Conservation (phyloP, 2,329 filamentous ascomycete genomes). For the Colletotrichum sp. region DNA sequence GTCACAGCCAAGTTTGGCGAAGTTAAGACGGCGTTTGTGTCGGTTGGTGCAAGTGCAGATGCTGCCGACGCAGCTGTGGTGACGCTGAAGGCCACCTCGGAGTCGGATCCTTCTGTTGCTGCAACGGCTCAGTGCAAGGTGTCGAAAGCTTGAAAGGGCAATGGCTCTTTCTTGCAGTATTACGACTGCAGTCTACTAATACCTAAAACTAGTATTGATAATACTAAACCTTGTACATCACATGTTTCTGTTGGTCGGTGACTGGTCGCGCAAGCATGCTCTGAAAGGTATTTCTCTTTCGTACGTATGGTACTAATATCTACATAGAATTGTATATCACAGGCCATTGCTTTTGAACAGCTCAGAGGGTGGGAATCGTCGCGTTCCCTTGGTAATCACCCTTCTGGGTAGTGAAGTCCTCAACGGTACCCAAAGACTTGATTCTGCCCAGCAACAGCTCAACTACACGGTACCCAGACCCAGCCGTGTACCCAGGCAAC, state of each 20-base stretch:
- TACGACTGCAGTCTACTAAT: background rate
- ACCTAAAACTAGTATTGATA: background rate
- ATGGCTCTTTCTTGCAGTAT: background rate
- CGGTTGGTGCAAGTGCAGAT: constrained; percentile 38
- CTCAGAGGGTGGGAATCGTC: background rate
- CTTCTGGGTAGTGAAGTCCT: constrained; percentile 7
- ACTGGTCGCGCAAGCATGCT: background rate
- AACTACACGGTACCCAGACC: constrained; percentile 30
- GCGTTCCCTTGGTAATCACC: background rate
- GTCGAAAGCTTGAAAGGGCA: constrained; percentile 22
- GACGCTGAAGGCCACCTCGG: constrained; percentile 48
- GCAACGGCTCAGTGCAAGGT: constrained; percentile 37
- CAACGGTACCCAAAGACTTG: constrained; percentile 22
- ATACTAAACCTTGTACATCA: background rate
- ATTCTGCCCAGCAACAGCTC: constrained; percentile 30
- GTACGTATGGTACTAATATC: background rate
- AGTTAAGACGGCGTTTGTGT: constrained; percentile 42
- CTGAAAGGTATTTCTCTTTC: background rate
- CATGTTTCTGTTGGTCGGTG: background rate
- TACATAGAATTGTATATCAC: background rate
- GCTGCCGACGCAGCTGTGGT: constrained; percentile 41
- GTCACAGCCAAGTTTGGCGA: constrained; percentile 46
- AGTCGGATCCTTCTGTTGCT: constrained; percentile 40
- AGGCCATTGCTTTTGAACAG: background rate
- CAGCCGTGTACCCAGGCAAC: constrained; percentile 31